Base-by-base conservation (phyloP, 1,284 basidiomycete species). In the Peniophora sp. region DNA sequence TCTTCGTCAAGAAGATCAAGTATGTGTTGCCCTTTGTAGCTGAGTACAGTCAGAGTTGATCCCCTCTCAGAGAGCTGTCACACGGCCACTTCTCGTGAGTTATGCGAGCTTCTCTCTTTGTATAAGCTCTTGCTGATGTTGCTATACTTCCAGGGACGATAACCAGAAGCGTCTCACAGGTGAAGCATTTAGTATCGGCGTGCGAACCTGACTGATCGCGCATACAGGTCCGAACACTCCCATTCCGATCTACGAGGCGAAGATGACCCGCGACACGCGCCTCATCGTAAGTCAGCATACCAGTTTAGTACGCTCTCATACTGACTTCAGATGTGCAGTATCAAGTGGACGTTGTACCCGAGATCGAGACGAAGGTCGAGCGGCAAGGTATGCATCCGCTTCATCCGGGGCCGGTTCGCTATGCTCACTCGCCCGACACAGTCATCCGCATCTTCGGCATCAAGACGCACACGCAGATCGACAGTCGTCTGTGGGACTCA, bases 151-250 rank as follows among this genome's bases (percentile, higher is more conserved):
- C 27, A 32, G 27, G 5, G 70, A 72, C 6, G 79, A 84, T 54
- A 86, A 86, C 53, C 81, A 85, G 55, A 85, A 83, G 62, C 64
- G 71, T n/a, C 64, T 86, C 14, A 79, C 71, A 24, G 74, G 72
- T 0, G 53, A 66, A n/a, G n/a, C n/a, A n/a, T n/a, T n/a, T n/a
- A n/a, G n/a, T 32, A 64, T 64, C 6, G 74, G 73, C 10, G 62
- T 65, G n/a, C 3, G 22, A 11, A 11, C 39, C 17, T 22, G 39
- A 17, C 39, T 8, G 17, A 3, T 17, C 17, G 39, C 22, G 11
- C 11, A 18, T n/a, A n/a, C n/a, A 32, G 27, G 27, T 32, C 27
- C 27, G 2, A 50, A 32, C 20, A 46, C 41, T 9, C 37, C 49
- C 9, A 35, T 83, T 8, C 81, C 83, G 0, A 75, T 86, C 8